Evolutionary conservation across 1,284 basidiomycete species (phyloP), one percentile per base, ranked within the genome.

Genomic region (Pseudozyma sp.): DNA sequence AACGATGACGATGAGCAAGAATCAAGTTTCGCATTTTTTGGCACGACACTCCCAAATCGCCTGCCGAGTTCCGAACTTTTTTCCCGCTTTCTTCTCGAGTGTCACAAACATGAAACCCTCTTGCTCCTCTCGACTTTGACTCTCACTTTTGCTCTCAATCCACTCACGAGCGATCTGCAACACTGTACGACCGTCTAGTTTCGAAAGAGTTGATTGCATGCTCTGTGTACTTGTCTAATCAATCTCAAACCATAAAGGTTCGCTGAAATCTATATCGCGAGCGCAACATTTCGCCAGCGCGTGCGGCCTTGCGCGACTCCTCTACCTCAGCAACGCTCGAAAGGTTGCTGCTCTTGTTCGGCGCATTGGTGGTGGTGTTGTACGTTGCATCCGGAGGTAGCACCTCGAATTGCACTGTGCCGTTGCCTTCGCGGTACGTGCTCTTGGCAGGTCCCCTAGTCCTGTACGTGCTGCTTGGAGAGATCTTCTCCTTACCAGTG

Each of bases 371-470:
- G 16, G 61, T 68, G 34, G 51, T 49, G 51, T 72, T 68, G 51
- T 79, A 79, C 1, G 68, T 77, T 5, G 68, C 54, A 37, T 59
- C 39, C 5, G 47, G 3, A 1, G 65, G 54, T 9, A 73, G 46
- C 24, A 61, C 50, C 14, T 72, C 44, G 42, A 50, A 65, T 42
- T 70, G 74, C 14, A 78, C 67, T 1, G 77, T 78, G 16, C 37
- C 34, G 35, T 71, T 75, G 17, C 75, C 75, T 45, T 77, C 60
- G 3, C 60, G 49, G 48, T 64, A 77, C 3, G 54, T 62, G 52
- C 62, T 69, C 45, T 65, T 63, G 7, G 55, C 49, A 3, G 68
- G 57, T 7, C 75, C 75, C 0, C n/a, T 43, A 13, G 66, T 62
- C 45, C 43, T 61, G 62, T 69, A 74, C 19, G 19, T 47, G 39